Conservation (phyloP, 352 stramenopile genomes). For the Thraustochytrium sp. region DNA sequence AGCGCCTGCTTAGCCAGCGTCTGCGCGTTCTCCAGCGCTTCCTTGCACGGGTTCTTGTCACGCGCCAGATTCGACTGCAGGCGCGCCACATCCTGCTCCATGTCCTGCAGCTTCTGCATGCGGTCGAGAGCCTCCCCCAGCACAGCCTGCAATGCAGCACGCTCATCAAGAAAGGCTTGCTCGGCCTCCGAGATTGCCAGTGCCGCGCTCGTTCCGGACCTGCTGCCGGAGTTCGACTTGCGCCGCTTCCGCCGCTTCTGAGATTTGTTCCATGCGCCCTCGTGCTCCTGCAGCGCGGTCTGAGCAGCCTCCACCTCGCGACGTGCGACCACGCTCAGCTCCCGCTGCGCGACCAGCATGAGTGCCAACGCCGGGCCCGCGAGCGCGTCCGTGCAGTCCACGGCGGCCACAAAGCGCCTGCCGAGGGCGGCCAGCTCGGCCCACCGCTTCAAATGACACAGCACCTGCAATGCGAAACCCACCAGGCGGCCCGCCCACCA, state of each 20-base stretch:
- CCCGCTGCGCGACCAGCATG: not conserved
- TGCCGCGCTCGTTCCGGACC: too few species aligned
- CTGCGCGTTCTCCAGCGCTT: slow-evolving; percentile 16
- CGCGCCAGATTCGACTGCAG: not conserved
- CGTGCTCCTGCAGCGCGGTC: not conserved
- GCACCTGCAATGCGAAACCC: not conserved
- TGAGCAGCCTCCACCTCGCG: not conserved
- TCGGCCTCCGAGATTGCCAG: slow-evolving; percentile 19
- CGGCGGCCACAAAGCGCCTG: not conserved
- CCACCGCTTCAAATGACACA: slow-evolving; percentile 32
- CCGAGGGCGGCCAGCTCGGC: not conserved
- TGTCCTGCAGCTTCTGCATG: not conserved
- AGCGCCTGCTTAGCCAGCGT: not conserved
- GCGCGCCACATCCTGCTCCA: not conserved
- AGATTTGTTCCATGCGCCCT: not conserved
- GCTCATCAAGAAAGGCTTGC: not conserved
- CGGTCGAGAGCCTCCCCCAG: not conserved
- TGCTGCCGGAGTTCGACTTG: not conserved
- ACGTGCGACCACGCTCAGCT: not conserved
- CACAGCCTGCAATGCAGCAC: not conserved
- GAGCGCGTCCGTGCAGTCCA: not conserved
- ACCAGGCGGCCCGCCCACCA: not conserved
- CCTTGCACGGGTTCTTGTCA: slow-evolving; percentile 14
- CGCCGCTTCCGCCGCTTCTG: not conserved
- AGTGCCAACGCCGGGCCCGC: not conserved